Evolutionary conservation across 768 basidiomycete genomes (phyloP), one percentile per base, ranked within the genome.

Genomic region (Lactifluus subvellereus): DNA sequence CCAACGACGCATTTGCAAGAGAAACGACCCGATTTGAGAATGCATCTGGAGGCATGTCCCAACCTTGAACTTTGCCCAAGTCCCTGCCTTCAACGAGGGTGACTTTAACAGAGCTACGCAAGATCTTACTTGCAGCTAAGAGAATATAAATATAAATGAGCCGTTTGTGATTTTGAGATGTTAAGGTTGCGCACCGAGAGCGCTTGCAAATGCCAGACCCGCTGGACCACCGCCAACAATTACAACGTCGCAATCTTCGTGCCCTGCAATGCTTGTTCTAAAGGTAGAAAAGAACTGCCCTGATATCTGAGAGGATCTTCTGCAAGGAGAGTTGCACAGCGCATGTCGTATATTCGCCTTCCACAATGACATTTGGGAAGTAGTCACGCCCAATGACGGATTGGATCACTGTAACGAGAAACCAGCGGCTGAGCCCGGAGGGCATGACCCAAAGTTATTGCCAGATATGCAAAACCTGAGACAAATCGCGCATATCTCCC

Each of bases 201-300:
- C 91, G 70, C 84, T 85, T 3, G 94, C 94, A 40, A 99, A 77
- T 13, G 94, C 89, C 45, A 99, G 80, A 4, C 97, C 97, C 4
- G 84, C 91, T 30, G 93, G 94, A 2, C 95, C 96, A 32, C 92
- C 97, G 18, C 97, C 96, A 30, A 98, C 91, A 68, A 98, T 90
- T 22, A 96, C 91, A 38, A 98, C 80, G 72, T 98, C 97, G 67
- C 82, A 86, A 42, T 89, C 82, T 62, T 82, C 76, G 30, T 45
- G 32, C 33, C 30, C 57, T 6, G 45, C 3, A 27, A 3, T 3
- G 3, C 33, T 18, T 16, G 6, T 20, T 18, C 32, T n/a, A 9
- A 18, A 38, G 5, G 2, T 22, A 43, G 47, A 59, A 32, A 50
- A 43, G 33, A 42, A 11, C 22, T 58, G 37, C 4, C 14, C 2